Percentiles rank a stretch among this genome's conserved stretches.
These are phyloP conservation scores for Durotheca rogersii DNA, from an alignment of 495 filamentous ascomycete species.

Conservation along the genomic window DNA sequence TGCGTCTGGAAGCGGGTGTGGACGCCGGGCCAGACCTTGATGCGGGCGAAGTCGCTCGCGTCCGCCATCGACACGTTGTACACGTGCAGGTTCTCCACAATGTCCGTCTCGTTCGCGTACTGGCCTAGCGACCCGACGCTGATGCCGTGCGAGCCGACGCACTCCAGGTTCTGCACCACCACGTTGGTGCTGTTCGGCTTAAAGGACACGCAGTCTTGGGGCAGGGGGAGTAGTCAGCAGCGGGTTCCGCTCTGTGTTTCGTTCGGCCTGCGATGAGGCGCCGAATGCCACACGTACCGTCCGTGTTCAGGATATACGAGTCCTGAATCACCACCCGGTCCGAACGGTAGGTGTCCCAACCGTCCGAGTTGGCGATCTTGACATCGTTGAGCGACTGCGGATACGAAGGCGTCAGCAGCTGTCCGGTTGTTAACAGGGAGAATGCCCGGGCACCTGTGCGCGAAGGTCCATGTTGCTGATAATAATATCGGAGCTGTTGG, in stretches of 20 bases:
- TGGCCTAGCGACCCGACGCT: constrained; percentile 37
- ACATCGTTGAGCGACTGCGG: constrained; percentile 20
- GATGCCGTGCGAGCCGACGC: constrained; percentile 60
- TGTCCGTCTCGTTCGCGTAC: constrained; percentile 31
- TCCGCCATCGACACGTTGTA: constrained; percentile 38
- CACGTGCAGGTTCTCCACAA: constrained; percentile 36
- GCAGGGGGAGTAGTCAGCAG: neutral
- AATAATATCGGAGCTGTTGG: constrained; percentile 65
- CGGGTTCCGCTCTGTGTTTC: too few species aligned
- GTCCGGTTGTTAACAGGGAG: too few species aligned
- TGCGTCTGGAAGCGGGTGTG: constrained; percentile 31
- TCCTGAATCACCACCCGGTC: constrained; percentile 66
- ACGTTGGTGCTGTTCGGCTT: constrained; percentile 77
- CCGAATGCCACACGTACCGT: too few species aligned
- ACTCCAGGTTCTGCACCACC: constrained; percentile 67
- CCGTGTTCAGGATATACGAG: constrained; percentile 66
- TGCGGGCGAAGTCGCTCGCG: constrained; percentile 32
- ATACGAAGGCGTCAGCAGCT: too few species aligned
- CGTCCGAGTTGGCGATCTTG: constrained; percentile 62
- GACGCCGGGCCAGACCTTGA: constrained; percentile 38
- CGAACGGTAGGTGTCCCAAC: constrained; percentile 69
- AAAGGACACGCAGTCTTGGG: constrained; percentile 66
- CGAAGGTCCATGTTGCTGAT: constrained; percentile 66
- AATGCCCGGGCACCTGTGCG: constrained; percentile 16
- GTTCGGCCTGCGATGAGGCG: too few species aligned